Conservation (phyloP, 345 rosid species). For the Gossypium raimondii region DNA sequence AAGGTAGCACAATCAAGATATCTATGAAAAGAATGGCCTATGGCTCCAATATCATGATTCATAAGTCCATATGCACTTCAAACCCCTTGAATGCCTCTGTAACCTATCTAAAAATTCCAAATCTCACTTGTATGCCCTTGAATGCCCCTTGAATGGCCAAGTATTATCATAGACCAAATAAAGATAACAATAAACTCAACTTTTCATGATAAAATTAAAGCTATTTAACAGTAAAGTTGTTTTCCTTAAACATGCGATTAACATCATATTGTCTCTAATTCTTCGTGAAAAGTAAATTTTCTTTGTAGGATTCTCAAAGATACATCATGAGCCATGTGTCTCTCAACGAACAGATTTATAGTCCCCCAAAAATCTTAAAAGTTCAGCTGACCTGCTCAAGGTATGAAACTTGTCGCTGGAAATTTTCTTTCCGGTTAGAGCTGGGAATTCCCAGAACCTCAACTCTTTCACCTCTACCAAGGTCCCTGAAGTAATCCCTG, state of each 20-base stretch:
- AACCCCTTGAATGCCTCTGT: conserved; percentile 1
- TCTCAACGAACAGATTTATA: background rate
- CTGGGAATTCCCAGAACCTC: conserved; percentile 87
- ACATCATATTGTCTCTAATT: background rate
- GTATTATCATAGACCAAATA: background rate
- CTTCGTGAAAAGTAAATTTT: background rate
- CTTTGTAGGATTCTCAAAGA: background rate
- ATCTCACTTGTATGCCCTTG: background rate
- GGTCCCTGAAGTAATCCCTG: conserved; percentile 78
- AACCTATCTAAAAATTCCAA: conserved; percentile 2
- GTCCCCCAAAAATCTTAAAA: background rate
- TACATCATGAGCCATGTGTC: background rate
- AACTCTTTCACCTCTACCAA: conserved; percentile 85
- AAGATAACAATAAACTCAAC: conserved; percentile 5
- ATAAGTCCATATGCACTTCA: background rate
- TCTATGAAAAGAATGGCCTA: conserved; percentile 1
- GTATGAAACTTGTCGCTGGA: conserved; percentile 63
- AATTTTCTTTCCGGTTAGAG: conserved; percentile 51
- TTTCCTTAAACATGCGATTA: background rate
- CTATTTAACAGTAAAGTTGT: background rate
- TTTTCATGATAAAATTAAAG: conserved; percentile 1
- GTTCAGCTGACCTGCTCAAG: conserved; percentile 64
- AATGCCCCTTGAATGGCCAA: background rate
- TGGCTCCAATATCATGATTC: conserved; percentile 5
- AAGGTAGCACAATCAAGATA: conserved; percentile 18